phyloP scores from a whole-genome alignment of 805 yeast genomes.

The Schwanniomyces pseudopolymorphus region DNA sequence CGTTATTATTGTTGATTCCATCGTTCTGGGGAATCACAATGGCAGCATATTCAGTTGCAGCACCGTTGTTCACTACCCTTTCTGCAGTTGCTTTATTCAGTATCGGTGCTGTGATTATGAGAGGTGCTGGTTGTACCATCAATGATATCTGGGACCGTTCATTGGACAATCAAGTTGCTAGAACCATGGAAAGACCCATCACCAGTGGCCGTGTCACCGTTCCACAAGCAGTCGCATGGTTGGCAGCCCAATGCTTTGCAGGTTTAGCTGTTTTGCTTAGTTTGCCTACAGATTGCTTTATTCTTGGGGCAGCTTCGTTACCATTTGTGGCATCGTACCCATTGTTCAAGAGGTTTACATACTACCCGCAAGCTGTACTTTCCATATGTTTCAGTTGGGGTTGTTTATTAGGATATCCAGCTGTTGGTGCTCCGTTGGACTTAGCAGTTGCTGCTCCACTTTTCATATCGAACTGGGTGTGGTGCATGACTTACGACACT shows the following conservation, averaged over 20 bases:
- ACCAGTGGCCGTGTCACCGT: slow-evolving; percentile 80
- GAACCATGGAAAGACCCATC: slow-evolving; percentile 90
- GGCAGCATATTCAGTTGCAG: slow-evolving; percentile 75
- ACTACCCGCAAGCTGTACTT: slow-evolving; percentile 87
- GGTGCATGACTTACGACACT: slow-evolving; percentile 97
- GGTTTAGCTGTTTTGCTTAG: slow-evolving; percentile 72
- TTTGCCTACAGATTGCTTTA: slow-evolving; percentile 79
- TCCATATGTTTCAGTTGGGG: slow-evolving; percentile 94
- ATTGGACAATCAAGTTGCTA: slow-evolving; percentile 78
- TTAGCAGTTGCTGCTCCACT: slow-evolving; percentile 75
- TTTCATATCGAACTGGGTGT: slow-evolving; percentile 71
- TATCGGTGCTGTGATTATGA: slow-evolving; percentile 84
- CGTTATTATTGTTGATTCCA: slow-evolving; percentile 78
- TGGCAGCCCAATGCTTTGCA: slow-evolving; percentile 69
- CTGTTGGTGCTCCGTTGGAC: slow-evolving; percentile 81
- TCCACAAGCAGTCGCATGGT: slow-evolving; percentile 65
- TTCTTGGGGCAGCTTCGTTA: slow-evolving; percentile 77
- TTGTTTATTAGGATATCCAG: slow-evolving; percentile 90
- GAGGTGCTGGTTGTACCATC: slow-evolving; percentile 97
- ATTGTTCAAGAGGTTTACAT: slow-evolving; percentile 88
- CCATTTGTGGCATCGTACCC: slow-evolving; percentile 86
- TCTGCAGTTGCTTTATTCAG: slow-evolving; percentile 71
- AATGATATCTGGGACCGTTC: slow-evolving; percentile 86
- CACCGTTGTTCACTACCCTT: slow-evolving; percentile 62
- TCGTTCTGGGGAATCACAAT: slow-evolving; percentile 90